phyloP scores from a whole-genome alignment of 768 basidiomycete species.

The Sporobolomyces phaffii region DNA sequence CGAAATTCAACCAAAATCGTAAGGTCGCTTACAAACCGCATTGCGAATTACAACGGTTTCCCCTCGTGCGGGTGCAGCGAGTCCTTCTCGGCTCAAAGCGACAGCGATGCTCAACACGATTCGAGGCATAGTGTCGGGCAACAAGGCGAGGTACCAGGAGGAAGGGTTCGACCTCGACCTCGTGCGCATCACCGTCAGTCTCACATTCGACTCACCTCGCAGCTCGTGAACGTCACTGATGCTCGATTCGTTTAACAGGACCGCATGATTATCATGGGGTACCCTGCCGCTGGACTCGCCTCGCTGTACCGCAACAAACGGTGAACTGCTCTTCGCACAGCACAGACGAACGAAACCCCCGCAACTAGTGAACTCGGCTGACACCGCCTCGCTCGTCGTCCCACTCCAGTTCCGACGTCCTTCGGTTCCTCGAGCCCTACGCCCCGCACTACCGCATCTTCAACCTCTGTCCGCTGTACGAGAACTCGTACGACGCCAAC shows the following conservation, averaged over 20 bases:
- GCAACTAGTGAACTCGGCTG: too few species aligned
- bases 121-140: constrained; percentile 70
- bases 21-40: too few species aligned
- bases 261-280: constrained; percentile 53
- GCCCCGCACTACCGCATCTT: constrained; percentile 77
- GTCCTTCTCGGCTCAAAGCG: too few species aligned
- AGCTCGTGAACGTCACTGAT: not conserved
- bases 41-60: too few species aligned
- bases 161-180: constrained; percentile 60
- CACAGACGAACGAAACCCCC: too few species aligned
- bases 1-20: too few species aligned
- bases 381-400: not conserved
- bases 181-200: constrained; percentile 62
- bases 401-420: constrained; percentile 59
- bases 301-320: constrained; percentile 66
- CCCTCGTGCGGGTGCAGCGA: too few species aligned
- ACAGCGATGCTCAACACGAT: constrained; percentile 68
- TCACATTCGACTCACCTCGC: too few species aligned
- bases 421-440: constrained; percentile 68
- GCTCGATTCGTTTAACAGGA: not conserved
- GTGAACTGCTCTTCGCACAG: constrained; percentile 6
- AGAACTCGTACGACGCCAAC: constrained; percentile 68
- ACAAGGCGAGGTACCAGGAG: constrained; percentile 71
- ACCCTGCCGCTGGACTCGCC: constrained; percentile 72
- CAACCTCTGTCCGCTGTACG: constrained; percentile 58